Conservation (phyloP, 2,329 filamentous ascomycete species). For the Calonectria pseudoreteaudii region DNA sequence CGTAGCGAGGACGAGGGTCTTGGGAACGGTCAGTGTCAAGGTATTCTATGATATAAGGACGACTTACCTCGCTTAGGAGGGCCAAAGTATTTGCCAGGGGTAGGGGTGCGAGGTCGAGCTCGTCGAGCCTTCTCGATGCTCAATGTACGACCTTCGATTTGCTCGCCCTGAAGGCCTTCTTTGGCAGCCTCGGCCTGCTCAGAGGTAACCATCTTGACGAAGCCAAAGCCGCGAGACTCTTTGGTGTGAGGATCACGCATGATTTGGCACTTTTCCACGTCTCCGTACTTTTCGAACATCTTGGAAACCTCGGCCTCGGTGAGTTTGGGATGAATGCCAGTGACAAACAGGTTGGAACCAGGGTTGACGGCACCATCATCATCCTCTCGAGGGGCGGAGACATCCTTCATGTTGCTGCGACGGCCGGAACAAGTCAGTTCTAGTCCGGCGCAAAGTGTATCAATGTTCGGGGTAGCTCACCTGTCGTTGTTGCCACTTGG, state of each 20-base stretch:
- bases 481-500: conserved; percentile 61
- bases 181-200: conserved; percentile 97
- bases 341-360: conserved; percentile 98
- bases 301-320: conserved; percentile 90
- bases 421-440: conserved; percentile 21
- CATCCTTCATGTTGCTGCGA: conserved; percentile 63
- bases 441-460: neutral
- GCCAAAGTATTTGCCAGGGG: conserved; percentile 98
- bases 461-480: conserved; percentile 31
- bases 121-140: conserved; percentile 99
- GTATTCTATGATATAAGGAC: neutral
- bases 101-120: conserved; percentile 93
- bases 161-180: conserved; percentile 94
- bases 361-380: conserved; percentile 89
- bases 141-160: conserved; percentile 93
- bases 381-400: conserved; percentile 65
- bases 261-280: conserved; percentile 99
- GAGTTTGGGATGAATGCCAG: conserved; percentile 94
- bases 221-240: conserved; percentile 98
- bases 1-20: conserved; percentile 61
- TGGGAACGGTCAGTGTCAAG: conserved; percentile 23
- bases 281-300: conserved; percentile 98
- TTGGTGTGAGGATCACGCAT: conserved; percentile 99
- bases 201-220: conserved; percentile 97
- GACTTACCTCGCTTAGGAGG: conserved; percentile 94